Conservation (phyloP, 257 asterid genomes). For the Oldenlandia corymbosa region DNA sequence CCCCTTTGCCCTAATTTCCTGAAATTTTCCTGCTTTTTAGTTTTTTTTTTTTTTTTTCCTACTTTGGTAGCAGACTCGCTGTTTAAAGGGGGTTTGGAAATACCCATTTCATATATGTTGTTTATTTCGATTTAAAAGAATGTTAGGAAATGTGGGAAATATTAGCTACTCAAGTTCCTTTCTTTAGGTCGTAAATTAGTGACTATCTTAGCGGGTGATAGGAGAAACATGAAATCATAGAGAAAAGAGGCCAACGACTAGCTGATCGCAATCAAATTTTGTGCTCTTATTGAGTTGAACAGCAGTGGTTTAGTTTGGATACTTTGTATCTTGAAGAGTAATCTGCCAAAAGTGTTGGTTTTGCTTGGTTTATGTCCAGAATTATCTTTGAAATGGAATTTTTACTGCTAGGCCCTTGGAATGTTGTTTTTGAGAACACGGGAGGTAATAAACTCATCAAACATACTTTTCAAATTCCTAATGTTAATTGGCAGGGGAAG, state of each 20-base stretch:
- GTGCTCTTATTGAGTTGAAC: background rate
- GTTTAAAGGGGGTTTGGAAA: too few relatives aligned
- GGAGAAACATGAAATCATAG: background rate
- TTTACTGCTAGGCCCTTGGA: background rate
- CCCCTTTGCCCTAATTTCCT: constrained; percentile 20
- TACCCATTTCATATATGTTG: too few relatives aligned
- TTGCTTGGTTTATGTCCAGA: background rate
- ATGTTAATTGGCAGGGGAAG: constrained; percentile 65
- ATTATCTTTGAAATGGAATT: background rate
- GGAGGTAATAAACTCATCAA: background rate
- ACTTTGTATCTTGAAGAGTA: background rate
- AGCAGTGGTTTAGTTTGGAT: background rate
- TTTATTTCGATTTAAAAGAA: background rate
- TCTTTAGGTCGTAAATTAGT: background rate
- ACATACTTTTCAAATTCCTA: background rate
- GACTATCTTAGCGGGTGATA: background rate
- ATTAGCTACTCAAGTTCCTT: background rate
- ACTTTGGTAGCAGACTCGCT: too few relatives aligned
- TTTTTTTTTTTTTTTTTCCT: too few relatives aligned
- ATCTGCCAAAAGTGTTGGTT: background rate
- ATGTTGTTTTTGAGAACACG: constrained; percentile 1
- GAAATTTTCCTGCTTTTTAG: background rate
- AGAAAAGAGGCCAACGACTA: background rate
- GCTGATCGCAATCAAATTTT: background rate
- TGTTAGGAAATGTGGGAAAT: too few relatives aligned